phyloP scores from a whole-genome alignment of 164 flowering plant genomes.

The Buxus sempervirens region DNA sequence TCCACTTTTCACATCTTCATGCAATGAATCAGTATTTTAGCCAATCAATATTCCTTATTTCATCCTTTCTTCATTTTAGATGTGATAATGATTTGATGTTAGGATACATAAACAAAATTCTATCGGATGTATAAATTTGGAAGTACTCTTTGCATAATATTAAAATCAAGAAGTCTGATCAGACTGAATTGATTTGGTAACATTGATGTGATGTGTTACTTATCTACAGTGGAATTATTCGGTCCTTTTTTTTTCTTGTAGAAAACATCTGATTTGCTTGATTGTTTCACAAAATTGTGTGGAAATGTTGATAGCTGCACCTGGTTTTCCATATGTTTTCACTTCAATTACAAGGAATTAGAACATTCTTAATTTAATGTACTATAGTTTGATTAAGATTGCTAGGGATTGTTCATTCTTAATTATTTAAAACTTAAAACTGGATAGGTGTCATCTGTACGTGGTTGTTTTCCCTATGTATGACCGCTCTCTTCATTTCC shows the following conservation, averaged over 20 bases:
- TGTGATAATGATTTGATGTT: no score
- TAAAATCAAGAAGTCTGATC: background rate
- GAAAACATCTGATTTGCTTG: background rate
- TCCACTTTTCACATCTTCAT: no score
- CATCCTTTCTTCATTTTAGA: no score
- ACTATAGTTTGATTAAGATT: background rate
- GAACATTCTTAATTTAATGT: background rate
- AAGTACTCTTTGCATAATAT: background rate
- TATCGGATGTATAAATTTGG: background rate
- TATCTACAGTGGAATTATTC: background rate
- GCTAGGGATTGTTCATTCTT: background rate
- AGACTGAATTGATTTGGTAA: background rate
- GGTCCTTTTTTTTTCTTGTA: background rate
- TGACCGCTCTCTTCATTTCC: background rate
- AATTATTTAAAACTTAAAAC: background rate
- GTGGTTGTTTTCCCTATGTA: background rate
- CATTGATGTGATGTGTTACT: background rate
- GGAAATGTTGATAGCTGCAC: background rate
- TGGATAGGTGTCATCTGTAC: background rate
- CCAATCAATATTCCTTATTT: no score
- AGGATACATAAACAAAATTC: no score
- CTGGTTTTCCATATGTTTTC: background rate
- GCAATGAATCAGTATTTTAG: no score
- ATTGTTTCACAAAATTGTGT: background rate
- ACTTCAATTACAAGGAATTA: background rate